Evolutionary conservation across 164 flowering plant genomes (phyloP), one percentile per base, ranked within the genome.

Genomic region (Chimonanthus salicifolius): DNA sequence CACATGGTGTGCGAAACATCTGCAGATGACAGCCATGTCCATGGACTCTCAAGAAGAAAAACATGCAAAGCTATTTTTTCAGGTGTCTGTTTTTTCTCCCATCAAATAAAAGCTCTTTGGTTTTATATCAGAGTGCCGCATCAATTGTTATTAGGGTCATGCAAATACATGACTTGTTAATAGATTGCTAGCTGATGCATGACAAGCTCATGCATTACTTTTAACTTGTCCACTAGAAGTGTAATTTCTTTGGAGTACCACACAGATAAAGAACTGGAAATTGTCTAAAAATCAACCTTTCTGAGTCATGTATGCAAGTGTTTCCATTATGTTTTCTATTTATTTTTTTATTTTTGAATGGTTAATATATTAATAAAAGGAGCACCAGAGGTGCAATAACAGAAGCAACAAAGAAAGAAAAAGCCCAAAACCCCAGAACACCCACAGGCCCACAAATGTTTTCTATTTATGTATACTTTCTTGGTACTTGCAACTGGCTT

Each of bases 31-130:
- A 15, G 77, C 88, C 64, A 76, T 86, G 82, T 87, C 91, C 6
- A 90, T 84, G 70, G 97, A 88, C 18, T 89, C 89, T 74, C 90
- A 84, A 79, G 98, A 89, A 69, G 90, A 88, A 71, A 90, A 89
- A 49, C 92, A 90, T 79, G 75, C 71, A 66, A 76, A 58, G 67
- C n/a, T 85, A 44, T 87, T 88, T 78, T 89, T 85, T 76, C 85
- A 89, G 97, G 98, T 88, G 80, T 10, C 20, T 72, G 47, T 44
- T 58, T 46, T 21, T 68, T 51, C 50, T 33, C 33, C 33, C 33
- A 33, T 33, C 33, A 33, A 33, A 65, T 33, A 47, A 68, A 58
- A 70, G 18, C 10, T 47, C 44, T 48, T 21, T 62, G 4, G 2
- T 62, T 20, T 15, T 44, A 58, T 62, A 4, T 54, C 10, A 47